These are phyloP conservation scores for Malus hybrid DNA, from an alignment of 331 rosid genomes.

Conservation along the genomic window DNA sequence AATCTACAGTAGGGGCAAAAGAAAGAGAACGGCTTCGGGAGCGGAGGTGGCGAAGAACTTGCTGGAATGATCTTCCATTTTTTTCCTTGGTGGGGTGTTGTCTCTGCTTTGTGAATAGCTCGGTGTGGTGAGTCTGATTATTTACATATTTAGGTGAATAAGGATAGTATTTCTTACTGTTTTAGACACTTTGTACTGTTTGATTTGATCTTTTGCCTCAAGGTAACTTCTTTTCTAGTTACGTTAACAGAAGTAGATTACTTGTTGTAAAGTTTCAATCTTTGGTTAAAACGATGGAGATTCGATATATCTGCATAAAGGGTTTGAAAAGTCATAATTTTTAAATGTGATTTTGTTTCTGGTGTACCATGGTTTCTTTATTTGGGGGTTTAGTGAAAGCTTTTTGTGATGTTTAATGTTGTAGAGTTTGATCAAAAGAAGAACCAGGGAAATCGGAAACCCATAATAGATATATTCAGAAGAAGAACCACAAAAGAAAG, in stretches of 20 bases:
- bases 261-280: not conserved
- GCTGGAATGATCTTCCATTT: not conserved
- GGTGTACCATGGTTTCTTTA: not conserved
- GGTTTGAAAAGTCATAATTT: not conserved
- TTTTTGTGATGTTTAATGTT: conserved; percentile 1
- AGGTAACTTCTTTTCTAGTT: not conserved
- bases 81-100: not conserved
- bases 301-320: not conserved
- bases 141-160: not conserved
- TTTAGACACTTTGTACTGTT: not conserved
- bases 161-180: not conserved
- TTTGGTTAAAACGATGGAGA: not conserved
- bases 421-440: not conserved
- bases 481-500: no score
- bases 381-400: conserved; percentile 27
- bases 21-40: conserved; percentile 40
- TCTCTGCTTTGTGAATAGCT: not conserved
- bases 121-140: not conserved
- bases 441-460: no score
- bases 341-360: not conserved
- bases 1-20: conserved; percentile 37
- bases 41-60: conserved; percentile 22
- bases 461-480: no score
- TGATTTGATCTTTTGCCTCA: not conserved
- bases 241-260: not conserved